A percentile compares a stretch with the other conserved stretches of the same genome.
phyloP scores from a whole-genome alignment of 202 grass and related monocot genomes.

The Dendrocalamus latiflorus region DNA sequence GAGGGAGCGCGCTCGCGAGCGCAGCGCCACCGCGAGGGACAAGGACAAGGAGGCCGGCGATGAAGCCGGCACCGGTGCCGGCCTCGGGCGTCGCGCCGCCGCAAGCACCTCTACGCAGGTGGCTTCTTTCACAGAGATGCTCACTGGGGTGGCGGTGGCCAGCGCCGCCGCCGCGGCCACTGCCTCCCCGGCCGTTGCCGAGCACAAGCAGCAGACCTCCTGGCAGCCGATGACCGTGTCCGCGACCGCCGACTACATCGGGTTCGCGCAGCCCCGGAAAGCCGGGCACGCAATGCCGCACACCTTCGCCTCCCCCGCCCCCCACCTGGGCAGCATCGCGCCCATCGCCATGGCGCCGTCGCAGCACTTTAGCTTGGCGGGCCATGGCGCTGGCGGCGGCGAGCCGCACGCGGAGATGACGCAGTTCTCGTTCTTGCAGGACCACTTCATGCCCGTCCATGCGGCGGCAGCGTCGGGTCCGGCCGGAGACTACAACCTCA shows the following conservation, averaged over 20 bases:
- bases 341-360: conserved; percentile 42
- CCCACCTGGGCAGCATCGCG: conserved; percentile 46
- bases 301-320: conserved; percentile 43
- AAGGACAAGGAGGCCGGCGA: conserved; percentile 50
- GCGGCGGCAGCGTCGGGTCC: conserved; percentile 26
- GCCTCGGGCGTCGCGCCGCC: not conserved
- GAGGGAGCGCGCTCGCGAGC: conserved; percentile 56
- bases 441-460: conserved; percentile 62
- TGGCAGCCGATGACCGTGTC: conserved; percentile 40
- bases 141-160: conserved; percentile 50
- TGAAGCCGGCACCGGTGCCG: not conserved
- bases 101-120: conserved; percentile 13
- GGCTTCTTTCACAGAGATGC: conserved; percentile 67
- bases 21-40: conserved; percentile 26
- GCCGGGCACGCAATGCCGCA: conserved; percentile 39
- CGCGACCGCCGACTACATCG: conserved; percentile 70
- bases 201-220: conserved; percentile 37
- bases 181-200: not conserved
- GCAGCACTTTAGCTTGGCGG: conserved; percentile 39
- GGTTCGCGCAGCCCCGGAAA: conserved; percentile 52
- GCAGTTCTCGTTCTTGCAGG: conserved; percentile 66
- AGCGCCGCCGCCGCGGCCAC: not conserved
- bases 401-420: conserved; percentile 56
- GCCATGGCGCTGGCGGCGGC: conserved; percentile 10
- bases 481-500: conserved; percentile 67